Evolutionary conservation across 2,329 filamentous ascomycete genomes (phyloP).

Genomic region (Xylariaceae sp.): DNA sequence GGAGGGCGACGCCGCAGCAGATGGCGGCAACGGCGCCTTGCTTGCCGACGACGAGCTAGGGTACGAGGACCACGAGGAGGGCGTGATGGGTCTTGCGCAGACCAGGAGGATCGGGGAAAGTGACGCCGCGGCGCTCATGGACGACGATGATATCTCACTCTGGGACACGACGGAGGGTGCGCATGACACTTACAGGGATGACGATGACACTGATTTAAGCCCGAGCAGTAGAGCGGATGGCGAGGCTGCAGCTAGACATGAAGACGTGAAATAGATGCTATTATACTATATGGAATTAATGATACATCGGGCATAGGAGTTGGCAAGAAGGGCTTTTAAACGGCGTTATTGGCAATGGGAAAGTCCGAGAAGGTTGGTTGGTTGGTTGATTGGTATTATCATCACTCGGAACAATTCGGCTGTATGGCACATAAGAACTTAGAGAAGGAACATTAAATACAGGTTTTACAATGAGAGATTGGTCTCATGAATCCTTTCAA

Average conservation of each 20-base stretch:
- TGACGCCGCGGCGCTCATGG: conserved; percentile 60
- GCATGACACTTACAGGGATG: conserved; percentile 25
- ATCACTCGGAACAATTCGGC: too few species aligned
- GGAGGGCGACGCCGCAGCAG: conserved; percentile 39
- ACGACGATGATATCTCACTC: conserved; percentile 64
- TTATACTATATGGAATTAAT: neutral
- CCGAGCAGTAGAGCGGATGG: neutral
- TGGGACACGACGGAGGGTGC: conserved; percentile 50
- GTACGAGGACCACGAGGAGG: conserved; percentile 55
- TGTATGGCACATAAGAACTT: too few species aligned
- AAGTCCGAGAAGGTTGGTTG: too few species aligned
- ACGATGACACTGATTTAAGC: conserved; percentile 15
- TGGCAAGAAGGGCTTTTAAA: neutral
- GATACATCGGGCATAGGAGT: conserved; percentile 4
- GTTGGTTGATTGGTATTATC: neutral
- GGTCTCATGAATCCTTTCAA: too few species aligned
- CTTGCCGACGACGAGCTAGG: conserved; percentile 24
- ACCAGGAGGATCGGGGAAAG: conserved; percentile 45
- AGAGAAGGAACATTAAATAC: too few species aligned
- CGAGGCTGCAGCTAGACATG: conserved; percentile 1
- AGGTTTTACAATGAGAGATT: too few species aligned
- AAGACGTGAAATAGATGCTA: conserved; percentile 8
- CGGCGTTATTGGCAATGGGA: conserved; percentile 10
- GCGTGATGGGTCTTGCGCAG: conserved; percentile 39
- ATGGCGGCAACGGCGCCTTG: conserved; percentile 10